Conservation (phyloP, 768 basidiomycete genomes). For the Candolleomyces aberdarensis region DNA sequence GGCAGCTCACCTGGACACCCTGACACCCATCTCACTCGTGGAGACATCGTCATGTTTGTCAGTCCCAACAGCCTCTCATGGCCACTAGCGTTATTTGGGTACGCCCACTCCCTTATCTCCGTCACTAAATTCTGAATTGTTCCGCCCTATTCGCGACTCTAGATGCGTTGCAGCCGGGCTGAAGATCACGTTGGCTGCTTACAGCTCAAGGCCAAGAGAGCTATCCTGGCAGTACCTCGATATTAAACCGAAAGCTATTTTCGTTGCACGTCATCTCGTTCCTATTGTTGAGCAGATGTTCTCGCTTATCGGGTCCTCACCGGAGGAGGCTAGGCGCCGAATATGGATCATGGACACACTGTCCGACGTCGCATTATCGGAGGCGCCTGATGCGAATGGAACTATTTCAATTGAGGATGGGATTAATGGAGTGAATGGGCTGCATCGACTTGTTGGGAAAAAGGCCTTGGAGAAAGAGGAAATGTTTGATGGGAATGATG, state of each 20-base stretch:
- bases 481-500: constrained; percentile 16
- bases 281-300: constrained; percentile 18
- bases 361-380: constrained; percentile 8
- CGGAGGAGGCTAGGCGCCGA: constrained; percentile 11
- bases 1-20: not conserved
- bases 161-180: constrained; percentile 15
- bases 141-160: not conserved
- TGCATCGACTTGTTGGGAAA: constrained; percentile 15
- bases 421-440: not conserved
- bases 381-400: not conserved
- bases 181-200: constrained; percentile 12
- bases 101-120: not conserved
- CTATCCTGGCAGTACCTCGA: constrained; percentile 14
- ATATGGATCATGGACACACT: constrained; percentile 16
- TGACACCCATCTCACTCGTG: not conserved
- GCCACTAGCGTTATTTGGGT: constrained; percentile 14
- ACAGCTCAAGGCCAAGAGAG: constrained; percentile 10
- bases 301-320: constrained; percentile 5
- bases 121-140: not conserved
- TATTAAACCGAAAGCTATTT: constrained; percentile 10
- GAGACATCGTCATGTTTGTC: constrained; percentile 15
- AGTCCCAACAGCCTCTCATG: constrained; percentile 14
- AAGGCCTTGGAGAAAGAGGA: constrained; percentile 16
- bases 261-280: constrained; percentile 10
- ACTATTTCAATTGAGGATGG: constrained; percentile 2